Conservation (phyloP, 169 alveolate genomes). For the Plasmodium berghei region DNA sequence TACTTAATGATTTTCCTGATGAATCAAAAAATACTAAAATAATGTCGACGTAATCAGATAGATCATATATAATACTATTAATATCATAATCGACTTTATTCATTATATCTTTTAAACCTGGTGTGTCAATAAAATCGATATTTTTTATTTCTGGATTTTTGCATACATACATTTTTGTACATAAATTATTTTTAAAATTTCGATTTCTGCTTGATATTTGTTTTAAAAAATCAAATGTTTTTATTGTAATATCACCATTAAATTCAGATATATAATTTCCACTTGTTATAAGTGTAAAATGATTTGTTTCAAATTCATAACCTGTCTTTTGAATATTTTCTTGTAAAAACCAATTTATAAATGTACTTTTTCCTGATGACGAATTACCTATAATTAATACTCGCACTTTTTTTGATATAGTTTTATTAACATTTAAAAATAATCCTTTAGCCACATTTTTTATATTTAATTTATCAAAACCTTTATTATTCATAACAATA, state of each 20-base stretch:
- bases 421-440: conserved; percentile 26
- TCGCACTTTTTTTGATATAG: conserved; percentile 49
- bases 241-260: conserved; percentile 83
- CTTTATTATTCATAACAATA: conserved; percentile 64
- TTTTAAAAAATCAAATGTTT: conserved; percentile 80
- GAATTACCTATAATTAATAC: conserved; percentile 87
- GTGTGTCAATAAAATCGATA: conserved; percentile 87
- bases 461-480: conserved; percentile 31
- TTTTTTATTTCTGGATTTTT: conserved; percentile 50
- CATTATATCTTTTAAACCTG: conserved; percentile 88
- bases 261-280: conserved; percentile 78
- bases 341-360: conserved; percentile 86
- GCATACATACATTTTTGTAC: conserved; percentile 77
- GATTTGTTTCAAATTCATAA: conserved; percentile 86
- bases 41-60: conserved; percentile 82
- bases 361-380: conserved; percentile 88
- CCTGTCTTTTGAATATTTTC: conserved; percentile 84
- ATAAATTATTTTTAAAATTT: conserved; percentile 76
- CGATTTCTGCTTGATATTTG: conserved; percentile 77
- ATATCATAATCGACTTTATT: conserved; percentile 83
- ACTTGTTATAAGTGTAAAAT: conserved; percentile 81
- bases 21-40: conserved; percentile 87
- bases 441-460: conserved; percentile 28
- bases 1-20: conserved; percentile 83
- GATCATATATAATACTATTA: conserved; percentile 78